Evolutionary conservation across 805 yeast genomes (phyloP).

Genomic region (Metschnikowia lochheadii): DNA sequence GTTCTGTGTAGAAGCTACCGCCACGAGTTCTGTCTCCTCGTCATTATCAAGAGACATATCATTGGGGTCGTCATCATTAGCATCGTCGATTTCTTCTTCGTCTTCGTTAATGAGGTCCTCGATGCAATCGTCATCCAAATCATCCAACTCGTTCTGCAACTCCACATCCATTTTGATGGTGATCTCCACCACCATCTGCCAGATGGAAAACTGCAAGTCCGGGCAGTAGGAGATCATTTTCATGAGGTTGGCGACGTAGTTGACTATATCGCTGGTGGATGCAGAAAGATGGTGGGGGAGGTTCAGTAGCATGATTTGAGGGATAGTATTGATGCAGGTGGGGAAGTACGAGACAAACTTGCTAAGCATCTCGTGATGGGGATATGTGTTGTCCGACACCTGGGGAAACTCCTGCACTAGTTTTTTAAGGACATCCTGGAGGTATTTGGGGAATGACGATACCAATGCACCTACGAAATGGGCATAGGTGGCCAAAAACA

Average conservation of each 20-base stretch:
- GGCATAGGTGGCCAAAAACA: constrained; percentile 52
- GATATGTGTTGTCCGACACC: constrained; percentile 18
- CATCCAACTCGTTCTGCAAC: constrained; percentile 82
- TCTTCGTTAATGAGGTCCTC: constrained; percentile 46
- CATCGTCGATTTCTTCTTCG: constrained; percentile 43
- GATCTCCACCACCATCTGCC: constrained; percentile 78
- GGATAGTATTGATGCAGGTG: constrained; percentile 67
- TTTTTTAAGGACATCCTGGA: constrained; percentile 72
- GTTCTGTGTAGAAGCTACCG: constrained; percentile 37
- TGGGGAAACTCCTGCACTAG: constrained; percentile 59
- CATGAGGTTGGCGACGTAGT: constrained; percentile 65
- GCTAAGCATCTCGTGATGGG: constrained; percentile 58
- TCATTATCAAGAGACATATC: constrained; percentile 14
- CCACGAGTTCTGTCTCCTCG: constrained; percentile 25
- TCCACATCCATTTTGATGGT: constrained; percentile 88
- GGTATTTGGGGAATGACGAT: constrained; percentile 85
- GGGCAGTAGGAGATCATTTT: constrained; percentile 62
- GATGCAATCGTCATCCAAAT: constrained; percentile 64
- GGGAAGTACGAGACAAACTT: constrained; percentile 74
- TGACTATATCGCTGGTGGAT: constrained; percentile 47
- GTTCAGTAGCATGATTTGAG: constrained; percentile 48
- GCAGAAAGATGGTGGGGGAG: constrained; percentile 79
- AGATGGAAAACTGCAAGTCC: constrained; percentile 67
- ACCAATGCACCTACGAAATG: constrained; percentile 75
- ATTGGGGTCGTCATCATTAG: constrained; percentile 15